Percentiles rank a stretch among this genome's conserved stretches.
phyloP scores from a whole-genome alignment of 805 yeast species.

The Ogataea ganodermae region DNA sequence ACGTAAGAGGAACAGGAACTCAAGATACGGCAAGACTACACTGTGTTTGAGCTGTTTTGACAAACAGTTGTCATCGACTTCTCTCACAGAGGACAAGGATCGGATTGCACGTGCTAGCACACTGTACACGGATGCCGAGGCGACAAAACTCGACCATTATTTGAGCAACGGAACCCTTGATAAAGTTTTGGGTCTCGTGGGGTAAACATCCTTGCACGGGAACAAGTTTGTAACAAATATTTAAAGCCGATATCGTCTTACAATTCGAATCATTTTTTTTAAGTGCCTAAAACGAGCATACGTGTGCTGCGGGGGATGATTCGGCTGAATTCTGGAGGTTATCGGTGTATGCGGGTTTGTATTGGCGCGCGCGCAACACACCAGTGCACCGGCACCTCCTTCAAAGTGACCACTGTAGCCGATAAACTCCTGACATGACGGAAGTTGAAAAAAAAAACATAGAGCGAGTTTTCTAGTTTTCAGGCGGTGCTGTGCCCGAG shows the following conservation, averaged over 20 bases:
- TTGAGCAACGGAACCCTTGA: slow-evolving; percentile 16
- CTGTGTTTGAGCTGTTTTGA: slow-evolving; percentile 30
- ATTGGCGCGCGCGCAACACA: no score
- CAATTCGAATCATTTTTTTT: not conserved
- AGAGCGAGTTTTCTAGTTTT: not conserved
- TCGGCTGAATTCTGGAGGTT: not conserved
- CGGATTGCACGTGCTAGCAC: slow-evolving; percentile 11
- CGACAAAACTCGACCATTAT: slow-evolving; percentile 19
- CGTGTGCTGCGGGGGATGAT: no score
- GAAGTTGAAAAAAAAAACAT: not conserved
- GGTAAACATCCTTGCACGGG: slow-evolving; percentile 2
- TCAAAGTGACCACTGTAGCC: not conserved
- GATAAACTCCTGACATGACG: not conserved
- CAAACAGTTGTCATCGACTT: slow-evolving; percentile 14
- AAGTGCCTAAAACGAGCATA: no score
- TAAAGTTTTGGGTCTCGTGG: slow-evolving; percentile 13
- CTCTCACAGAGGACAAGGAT: slow-evolving; percentile 9
- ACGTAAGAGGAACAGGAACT: slow-evolving; percentile 24
- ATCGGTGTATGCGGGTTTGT: not conserved
- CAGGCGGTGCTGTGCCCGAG: slow-evolving; percentile 2
- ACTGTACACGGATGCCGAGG: slow-evolving; percentile 15
- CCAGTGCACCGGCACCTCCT: no score
- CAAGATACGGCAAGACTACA: slow-evolving; percentile 29
- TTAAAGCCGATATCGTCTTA: slow-evolving; percentile 8
- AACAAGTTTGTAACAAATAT: no score